Evolutionary conservation across 805 yeast species (phyloP).

Genomic region (Metschnikowia similis): DNA sequence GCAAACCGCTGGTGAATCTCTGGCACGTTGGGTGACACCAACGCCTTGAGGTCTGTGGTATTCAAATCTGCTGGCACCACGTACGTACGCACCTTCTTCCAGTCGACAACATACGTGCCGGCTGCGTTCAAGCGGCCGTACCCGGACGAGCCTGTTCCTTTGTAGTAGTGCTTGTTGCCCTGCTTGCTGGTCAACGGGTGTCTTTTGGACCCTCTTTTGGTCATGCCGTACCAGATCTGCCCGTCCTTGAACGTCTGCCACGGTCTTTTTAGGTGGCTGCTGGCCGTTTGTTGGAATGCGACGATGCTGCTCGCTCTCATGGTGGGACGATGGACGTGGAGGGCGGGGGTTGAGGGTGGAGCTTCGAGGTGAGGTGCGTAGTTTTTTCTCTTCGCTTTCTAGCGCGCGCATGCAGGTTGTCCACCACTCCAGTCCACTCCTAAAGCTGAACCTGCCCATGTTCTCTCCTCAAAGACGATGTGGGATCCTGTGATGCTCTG

Average conservation of each 20-base stretch:
- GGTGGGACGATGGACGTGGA: not conserved
- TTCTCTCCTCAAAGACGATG: too few species aligned
- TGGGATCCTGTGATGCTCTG: too few species aligned
- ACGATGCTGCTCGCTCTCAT: conserved; percentile 18
- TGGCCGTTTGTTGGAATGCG: conserved; percentile 23
- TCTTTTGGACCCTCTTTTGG: conserved; percentile 80
- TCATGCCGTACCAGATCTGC: conserved; percentile 72
- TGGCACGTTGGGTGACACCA: conserved; percentile 73
- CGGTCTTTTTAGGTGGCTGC: conserved; percentile 64
- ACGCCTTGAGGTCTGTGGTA: conserved; percentile 53
- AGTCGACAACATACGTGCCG: conserved; percentile 75
- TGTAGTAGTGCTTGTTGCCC: conserved; percentile 90
- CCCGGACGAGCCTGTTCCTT: conserved; percentile 95
- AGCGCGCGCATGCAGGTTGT: conserved; percentile 2
- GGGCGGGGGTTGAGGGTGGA: not conserved
- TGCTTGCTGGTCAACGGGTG: conserved; percentile 82
- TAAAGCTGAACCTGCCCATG: not conserved
- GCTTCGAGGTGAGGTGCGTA: not conserved
- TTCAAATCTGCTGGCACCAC: conserved; percentile 62
- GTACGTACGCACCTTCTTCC: conserved; percentile 85
- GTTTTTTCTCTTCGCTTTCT: conserved; percentile 1
- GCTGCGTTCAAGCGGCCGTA: conserved; percentile 72
- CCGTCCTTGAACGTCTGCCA: conserved; percentile 88
- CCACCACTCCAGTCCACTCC: not conserved
- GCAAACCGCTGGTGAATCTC: conserved; percentile 60